A percentile compares a stretch with the other conserved stretches of the same genome.
Evolutionary conservation across 2,329 filamentous ascomycete genomes (phyloP).

Genomic region (Mycocentrospora acerina): DNA sequence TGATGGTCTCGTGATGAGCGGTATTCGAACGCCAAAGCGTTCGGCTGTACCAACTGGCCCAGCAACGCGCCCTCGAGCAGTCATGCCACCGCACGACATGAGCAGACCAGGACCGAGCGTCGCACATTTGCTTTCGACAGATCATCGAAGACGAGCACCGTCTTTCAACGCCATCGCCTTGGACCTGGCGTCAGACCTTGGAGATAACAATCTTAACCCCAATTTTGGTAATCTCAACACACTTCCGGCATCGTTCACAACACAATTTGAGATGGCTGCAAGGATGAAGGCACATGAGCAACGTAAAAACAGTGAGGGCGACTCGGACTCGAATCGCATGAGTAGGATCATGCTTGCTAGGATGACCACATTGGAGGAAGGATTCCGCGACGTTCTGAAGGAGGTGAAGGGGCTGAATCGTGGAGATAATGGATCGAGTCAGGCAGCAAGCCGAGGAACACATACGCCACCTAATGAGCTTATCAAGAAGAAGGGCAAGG

Average conservation of each 20-base stretch:
- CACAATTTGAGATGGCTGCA: slow-evolving; percentile 54
- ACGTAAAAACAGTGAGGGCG: slow-evolving; percentile 24
- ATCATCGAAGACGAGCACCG: slow-evolving; percentile 52
- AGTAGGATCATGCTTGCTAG: slow-evolving; percentile 78
- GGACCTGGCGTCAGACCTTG: slow-evolving; percentile 72
- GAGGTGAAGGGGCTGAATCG: slow-evolving; percentile 70
- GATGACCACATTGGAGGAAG: slow-evolving; percentile 92
- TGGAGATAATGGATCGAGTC: slow-evolving; percentile 24
- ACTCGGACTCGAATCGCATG: slow-evolving; percentile 46
- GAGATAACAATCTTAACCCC: slow-evolving; percentile 61
- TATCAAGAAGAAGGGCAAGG: slow-evolving; percentile 31
- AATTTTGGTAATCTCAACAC: slow-evolving; percentile 63
- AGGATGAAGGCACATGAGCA: slow-evolving; percentile 24
- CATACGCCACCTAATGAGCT: slow-evolving; percentile 30
- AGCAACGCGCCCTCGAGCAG: slow-evolving; percentile 32
- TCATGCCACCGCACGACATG: slow-evolving; percentile 52
- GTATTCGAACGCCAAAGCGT: slow-evolving; percentile 48
- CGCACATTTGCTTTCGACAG: slow-evolving; percentile 55
- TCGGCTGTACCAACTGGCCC: slow-evolving; percentile 25
- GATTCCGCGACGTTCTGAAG: slow-evolving; percentile 81
- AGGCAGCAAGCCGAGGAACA: slow-evolving; percentile 27
- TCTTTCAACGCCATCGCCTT: slow-evolving; percentile 65
- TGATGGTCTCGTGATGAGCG: slow-evolving; percentile 19
- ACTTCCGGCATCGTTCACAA: slow-evolving; percentile 75
- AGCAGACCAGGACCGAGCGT: slow-evolving; percentile 60